phyloP scores from a whole-genome alignment of 495 filamentous ascomycete species.

The Entonaema liquescens region DNA sequence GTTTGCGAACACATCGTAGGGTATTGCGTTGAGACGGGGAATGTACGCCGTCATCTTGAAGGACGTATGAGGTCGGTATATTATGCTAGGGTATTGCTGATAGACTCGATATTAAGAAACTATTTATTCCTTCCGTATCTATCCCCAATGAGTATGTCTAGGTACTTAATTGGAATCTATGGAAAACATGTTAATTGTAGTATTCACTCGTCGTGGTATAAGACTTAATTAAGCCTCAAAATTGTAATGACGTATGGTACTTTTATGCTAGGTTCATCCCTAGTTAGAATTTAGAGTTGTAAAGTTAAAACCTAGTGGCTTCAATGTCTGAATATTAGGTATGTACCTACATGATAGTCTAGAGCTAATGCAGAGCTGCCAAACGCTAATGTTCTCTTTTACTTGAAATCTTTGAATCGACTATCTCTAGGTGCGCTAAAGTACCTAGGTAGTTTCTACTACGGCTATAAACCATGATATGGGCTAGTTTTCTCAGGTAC shows the following conservation, averaged over 20 bases:
- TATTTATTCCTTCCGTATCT: not conserved
- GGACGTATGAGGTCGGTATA: not conserved
- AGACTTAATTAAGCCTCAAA: not conserved
- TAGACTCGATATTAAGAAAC: not conserved
- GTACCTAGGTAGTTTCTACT: not conserved
- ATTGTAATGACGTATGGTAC: not conserved
- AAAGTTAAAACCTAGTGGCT: not conserved
- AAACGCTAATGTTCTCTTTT: not conserved
- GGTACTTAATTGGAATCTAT: too few species aligned
- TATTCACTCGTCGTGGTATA: not conserved
- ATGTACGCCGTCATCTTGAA: constrained; percentile 73
- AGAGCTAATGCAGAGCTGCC: not conserved
- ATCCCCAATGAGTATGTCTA: too few species aligned
- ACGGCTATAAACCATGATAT: not conserved
- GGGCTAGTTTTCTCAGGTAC: not conserved
- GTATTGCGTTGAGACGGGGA: constrained; percentile 65
- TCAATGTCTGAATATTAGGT: too few species aligned
- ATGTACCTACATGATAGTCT: not conserved
- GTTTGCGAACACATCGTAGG: constrained; percentile 67
- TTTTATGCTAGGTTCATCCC: not conserved
- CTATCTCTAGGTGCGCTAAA: too few species aligned
- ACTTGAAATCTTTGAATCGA: not conserved
- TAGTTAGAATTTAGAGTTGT: not conserved
- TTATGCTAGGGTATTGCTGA: not conserved
- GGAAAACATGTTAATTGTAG: too few species aligned